Evolutionary conservation across 1,284 basidiomycete species (phyloP).

Genomic region (Marasmius oreades): DNA sequence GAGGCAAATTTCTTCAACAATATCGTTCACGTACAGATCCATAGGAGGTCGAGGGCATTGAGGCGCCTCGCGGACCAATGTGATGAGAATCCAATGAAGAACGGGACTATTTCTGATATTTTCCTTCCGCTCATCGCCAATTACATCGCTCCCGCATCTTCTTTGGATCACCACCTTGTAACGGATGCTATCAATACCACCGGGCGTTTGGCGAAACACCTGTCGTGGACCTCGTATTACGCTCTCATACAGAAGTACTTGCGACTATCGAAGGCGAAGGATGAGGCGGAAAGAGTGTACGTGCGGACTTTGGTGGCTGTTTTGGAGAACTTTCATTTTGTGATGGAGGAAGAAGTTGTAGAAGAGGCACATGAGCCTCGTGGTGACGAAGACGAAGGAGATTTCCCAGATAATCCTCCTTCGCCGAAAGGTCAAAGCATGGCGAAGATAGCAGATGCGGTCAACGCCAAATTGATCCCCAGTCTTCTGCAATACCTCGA

Average conservation of each 20-base stretch:
- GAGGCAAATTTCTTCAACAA: constrained; percentile 99
- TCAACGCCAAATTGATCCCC: constrained; percentile 75
- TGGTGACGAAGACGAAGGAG: constrained; percentile 29
- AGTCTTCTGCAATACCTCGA: constrained; percentile 76
- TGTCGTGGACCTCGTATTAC: constrained; percentile 88
- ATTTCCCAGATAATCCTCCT: constrained; percentile 14
- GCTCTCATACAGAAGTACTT: constrained; percentile 82
- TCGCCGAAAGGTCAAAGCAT: constrained; percentile 23
- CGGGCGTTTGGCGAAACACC: constrained; percentile 70
- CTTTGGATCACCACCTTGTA: constrained; percentile 87
- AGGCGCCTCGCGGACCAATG: constrained; percentile 82
- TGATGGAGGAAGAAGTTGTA: constrained; percentile 48
- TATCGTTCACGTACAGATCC: constrained; percentile 91
- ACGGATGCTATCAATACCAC: constrained; percentile 86
- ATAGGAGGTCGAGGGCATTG: constrained; percentile 87
- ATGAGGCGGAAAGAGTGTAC: constrained; percentile 77
- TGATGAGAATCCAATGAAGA: constrained; percentile 67
- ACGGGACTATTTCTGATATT: constrained; percentile 75
- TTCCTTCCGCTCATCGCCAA: constrained; percentile 88
- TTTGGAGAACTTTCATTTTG: constrained; percentile 92
- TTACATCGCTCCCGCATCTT: constrained; percentile 68
- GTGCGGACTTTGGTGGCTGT: constrained; percentile 86
- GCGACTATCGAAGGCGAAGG: constrained; percentile 67
- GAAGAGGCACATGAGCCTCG: constrained; percentile 27
- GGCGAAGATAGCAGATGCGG: constrained; percentile 69